Evolutionary conservation across 352 stramenopile species (phyloP), one percentile per base, ranked within the genome.

Genomic region (Phytopythium sindhum): DNA sequence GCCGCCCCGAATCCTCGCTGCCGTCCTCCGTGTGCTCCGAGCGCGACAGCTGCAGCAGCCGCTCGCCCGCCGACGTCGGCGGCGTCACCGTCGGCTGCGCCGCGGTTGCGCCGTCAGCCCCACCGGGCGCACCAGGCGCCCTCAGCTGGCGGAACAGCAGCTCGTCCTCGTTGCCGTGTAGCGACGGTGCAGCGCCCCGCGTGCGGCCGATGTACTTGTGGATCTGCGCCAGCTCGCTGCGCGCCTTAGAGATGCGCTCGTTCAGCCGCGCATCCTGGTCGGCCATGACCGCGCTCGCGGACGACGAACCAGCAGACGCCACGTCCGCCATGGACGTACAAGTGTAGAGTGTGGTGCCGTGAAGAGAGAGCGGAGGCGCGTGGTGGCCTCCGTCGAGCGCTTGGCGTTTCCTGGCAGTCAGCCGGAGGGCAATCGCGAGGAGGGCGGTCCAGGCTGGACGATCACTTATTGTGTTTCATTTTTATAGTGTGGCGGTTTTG

Each of bases 181-280:
- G 6, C 24, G 50, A 26, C 10, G 50, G 24, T 1, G 50, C 50
- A 4, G 17, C 39, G 47, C 53, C 41, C 21, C 50, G 61, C 6
- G 56, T 29, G 63, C 71, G 69, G 35, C 56, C 57, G 23, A 86
- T 86, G 61, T 77, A 82, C 63, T 81, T 69, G 51, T 82, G 75
- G 52, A 86, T 62, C 65, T 86, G 65, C 15, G 77, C 77, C 23
- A 85, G 72, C 67, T 85, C 77, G 17, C 69, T 75, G 19, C 74
- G 77, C 50, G 77, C 70, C 68, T 86, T 86, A 56, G 65, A 73
- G 65, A 86, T 81, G 64, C 77, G 75, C 51, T 78, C 77, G 64
- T 86, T 82, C 58, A 86, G 67, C 17, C 64, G 66, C 57, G 70
- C 75, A 57, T 86, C 77, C 60, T 83, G 69, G 35, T 83, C 77